Percentiles rank a stretch among this genome's conserved stretches.
These are phyloP conservation scores for Pythium periplocum DNA, from an alignment of 352 stramenopile genomes.

Conservation along the genomic window DNA sequence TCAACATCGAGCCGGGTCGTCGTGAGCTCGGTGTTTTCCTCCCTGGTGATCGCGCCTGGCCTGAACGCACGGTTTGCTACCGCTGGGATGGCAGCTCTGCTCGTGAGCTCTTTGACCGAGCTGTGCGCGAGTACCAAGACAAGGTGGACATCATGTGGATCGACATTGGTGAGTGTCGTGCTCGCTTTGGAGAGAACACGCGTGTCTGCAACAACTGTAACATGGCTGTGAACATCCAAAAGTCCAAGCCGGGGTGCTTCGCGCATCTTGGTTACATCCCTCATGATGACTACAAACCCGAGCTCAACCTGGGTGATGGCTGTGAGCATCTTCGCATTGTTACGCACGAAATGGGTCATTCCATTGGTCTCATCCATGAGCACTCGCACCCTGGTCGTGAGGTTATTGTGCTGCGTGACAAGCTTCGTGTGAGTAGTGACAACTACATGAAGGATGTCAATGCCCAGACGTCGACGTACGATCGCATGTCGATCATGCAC, in stretches of 20 bases:
- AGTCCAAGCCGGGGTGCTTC: slow-evolving; percentile 8
- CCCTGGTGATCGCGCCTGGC: slow-evolving; percentile 8
- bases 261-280: slow-evolving; percentile 7
- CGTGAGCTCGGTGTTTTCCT: slow-evolving; percentile 5
- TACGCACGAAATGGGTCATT: slow-evolving; percentile 12
- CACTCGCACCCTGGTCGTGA: slow-evolving; percentile 15
- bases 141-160: slow-evolving; percentile 13
- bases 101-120: slow-evolving; percentile 2
- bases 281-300: not conserved
- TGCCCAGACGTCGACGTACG: not conserved
- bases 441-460: slow-evolving; percentile 10
- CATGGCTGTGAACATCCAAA: slow-evolving; percentile 3
- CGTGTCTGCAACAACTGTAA: slow-evolving; percentile 15
- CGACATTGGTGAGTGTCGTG: slow-evolving; percentile 4
- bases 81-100: slow-evolving; percentile 6
- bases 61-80: slow-evolving; percentile 13
- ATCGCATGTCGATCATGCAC: slow-evolving; percentile 16
- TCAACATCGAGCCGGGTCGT: not conserved
- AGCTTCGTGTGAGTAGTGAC: slow-evolving; percentile 10
- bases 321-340: slow-evolving; percentile 1
- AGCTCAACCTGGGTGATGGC: slow-evolving; percentile 2
- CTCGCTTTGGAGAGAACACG: slow-evolving; percentile 4
- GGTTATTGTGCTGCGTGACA: slow-evolving; percentile 12
- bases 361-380: slow-evolving; percentile 12
- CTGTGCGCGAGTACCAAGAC: slow-evolving; percentile 8